A percentile compares a stretch with the other conserved stretches of the same genome.
phyloP scores from a whole-genome alignment of 495 filamentous ascomycete genomes.

The Rhypophila decipiens region DNA sequence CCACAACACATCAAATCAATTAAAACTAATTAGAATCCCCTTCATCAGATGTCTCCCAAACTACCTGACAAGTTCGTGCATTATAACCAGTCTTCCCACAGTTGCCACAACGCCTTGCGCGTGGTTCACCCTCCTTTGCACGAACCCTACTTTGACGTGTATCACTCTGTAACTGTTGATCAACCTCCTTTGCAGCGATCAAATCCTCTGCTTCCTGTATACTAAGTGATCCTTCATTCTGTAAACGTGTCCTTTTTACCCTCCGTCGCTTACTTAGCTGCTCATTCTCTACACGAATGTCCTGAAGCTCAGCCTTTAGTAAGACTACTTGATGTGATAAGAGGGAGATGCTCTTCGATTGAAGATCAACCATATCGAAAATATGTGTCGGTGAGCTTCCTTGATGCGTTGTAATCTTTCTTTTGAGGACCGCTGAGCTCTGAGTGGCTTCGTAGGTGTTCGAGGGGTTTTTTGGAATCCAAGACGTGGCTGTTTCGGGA shows the following conservation, averaged over 20 bases:
- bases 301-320: background rate
- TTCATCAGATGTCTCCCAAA: background rate
- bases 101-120: background rate
- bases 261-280: slow-evolving; percentile 1
- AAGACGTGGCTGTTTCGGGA: background rate
- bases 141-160: background rate
- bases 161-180: background rate
- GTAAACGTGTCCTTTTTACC: background rate
- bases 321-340: background rate
- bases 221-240: slow-evolving; percentile 1
- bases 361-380: background rate
- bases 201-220: background rate
- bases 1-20: too few species aligned
- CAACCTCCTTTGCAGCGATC: background rate
- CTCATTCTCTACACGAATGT: background rate
- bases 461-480: background rate
- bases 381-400: background rate
- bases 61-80: background rate
- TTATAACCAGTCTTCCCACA: background rate
- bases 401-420: background rate
- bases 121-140: background rate
- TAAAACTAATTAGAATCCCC: too few species aligned
- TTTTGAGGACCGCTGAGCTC: background rate
- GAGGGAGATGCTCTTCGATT: background rate
- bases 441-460: background rate